Base-by-base conservation (phyloP, 1,284 basidiomycete species). In the Trichosporon sp. region DNA sequence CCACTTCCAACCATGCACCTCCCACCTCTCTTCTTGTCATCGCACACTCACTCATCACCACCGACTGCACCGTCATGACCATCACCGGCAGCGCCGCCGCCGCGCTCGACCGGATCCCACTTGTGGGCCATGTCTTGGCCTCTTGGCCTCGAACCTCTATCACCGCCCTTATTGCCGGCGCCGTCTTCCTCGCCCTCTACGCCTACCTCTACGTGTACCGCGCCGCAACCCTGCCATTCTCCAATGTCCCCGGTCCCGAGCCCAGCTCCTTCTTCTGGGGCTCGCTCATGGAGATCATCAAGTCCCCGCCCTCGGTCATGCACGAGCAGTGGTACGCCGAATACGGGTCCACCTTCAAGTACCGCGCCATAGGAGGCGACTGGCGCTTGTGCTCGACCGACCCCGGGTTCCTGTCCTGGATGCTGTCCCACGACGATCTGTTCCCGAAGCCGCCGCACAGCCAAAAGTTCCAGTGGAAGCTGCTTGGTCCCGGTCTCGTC, bases 401-500 rank as follows among this genome's bases (percentile, higher is more conserved):
- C 80, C 87, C 88, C 0, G 80, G 85, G 37, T 89, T 90, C 0
- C 80, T 91, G 26, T 85, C 87, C 2, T 86, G 91, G 73, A 88
- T 92, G 68, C 86, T 91, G 67, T 84, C 84, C 19, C 86, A 87
- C 69, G 85, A 88, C 2, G 89, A 91, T 76, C 84, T 87, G 40
- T 91, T 89, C 78, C 89, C 89, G 16, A 91, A 91, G 78, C 89
- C 90, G 0, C 65, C 88, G 89, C 71, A 85, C 90, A 1, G 7
- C 10, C 31, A 32, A n/a, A 26, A 19, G 37, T 54, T 65, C 32
- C 51, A 68, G 19, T 12, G 10, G 35, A n/a, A 26, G 19, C 11
- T 65, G 4, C 46, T 71, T n/a, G 70, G 70, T 35, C 37, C 46
- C 12, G 68, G 68, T n/a, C 43, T 69, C 2, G 69, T 85, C 6